phyloP scores from a whole-genome alignment of 805 yeast species.

The Candida glaebosa region DNA sequence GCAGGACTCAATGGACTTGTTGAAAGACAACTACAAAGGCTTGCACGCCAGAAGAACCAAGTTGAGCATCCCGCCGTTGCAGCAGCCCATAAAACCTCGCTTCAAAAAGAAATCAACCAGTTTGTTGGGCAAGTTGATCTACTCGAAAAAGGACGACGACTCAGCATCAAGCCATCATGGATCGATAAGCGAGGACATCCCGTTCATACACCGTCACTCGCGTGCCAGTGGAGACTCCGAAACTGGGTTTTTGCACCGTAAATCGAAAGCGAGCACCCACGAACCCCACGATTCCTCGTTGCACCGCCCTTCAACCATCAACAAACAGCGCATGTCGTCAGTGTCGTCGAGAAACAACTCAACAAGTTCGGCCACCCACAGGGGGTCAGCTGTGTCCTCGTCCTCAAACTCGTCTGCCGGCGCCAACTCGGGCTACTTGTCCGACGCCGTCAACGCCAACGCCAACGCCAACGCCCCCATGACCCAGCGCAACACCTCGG shows the following conservation, averaged over 20 bases:
- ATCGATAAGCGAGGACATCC: not conserved
- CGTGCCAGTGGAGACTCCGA: not conserved
- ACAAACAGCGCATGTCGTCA: not conserved
- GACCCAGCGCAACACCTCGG: not conserved
- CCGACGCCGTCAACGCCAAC: not conserved
- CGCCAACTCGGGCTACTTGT: not conserved
- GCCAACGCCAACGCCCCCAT: not conserved
- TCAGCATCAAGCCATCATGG: constrained; percentile 1
- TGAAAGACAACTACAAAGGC: constrained; percentile 32
- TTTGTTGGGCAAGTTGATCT: constrained; percentile 38
- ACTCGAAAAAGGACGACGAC: constrained; percentile 30
- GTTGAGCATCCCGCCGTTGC: constrained; percentile 42
- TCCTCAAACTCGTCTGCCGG: constrained; percentile 2
- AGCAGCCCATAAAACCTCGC: constrained; percentile 48
- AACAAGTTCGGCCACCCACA: not conserved
- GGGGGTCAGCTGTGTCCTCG: not conserved
- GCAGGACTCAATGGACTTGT: not conserved
- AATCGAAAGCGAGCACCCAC: not conserved
- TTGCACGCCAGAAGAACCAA: constrained; percentile 35
- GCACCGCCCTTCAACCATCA: not conserved
- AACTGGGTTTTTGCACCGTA: constrained; percentile 2
- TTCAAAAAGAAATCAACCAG: constrained; percentile 36
- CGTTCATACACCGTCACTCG: constrained; percentile 1
- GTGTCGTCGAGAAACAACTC: constrained; percentile 4
- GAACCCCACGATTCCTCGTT: not conserved